Base-by-base conservation (phyloP, 257 asterid species). In the Solanum neorickii region DNA sequence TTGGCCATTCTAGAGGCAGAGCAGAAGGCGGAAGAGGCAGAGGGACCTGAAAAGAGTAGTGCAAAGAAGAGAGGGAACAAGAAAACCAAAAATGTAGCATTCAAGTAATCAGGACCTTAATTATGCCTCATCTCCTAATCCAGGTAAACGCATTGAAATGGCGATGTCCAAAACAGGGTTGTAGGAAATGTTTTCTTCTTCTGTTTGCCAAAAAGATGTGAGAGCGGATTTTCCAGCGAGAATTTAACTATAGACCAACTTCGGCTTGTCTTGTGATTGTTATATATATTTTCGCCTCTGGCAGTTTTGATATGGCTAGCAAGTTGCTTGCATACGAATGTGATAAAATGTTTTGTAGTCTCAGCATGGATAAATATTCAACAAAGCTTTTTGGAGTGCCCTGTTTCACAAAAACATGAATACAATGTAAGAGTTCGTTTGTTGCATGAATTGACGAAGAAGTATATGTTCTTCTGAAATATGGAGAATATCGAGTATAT, bases 1-100 rank as follows among this genome's bases (percentile, higher is more conserved):
- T 88, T 97, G 98, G 98, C 97, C 56, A 78, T 97, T 66, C 91
- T 96, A 80, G 99, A 97, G 92, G 99, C 95, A 66, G 98, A 97
- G 87, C 99, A 96, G 85, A 97, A 94, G 92, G 98, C 97, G 11
- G 98, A 95, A 87, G 99, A 97, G 91, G 98, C 77, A 83, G 98
- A 92, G 90, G 95, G 94, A 56, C 92, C 95, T 2, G 95, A 93
- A 86, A 74, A 94, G 65, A 93, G 93, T 87, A 87, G 92, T 88
- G 88, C 96, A 7, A 94, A 95, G 89, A 95, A 89, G 94, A 94
- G 93, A 88, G 89, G 93, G 73, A 89, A 87, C 90, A 95, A 92
- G 90, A 95, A 92, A 91, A 89, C 82, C 82, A 96, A 94, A 87
- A 87, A 69, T 47, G 87, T 92, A 56, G 91, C 91, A 33, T 93